Evolutionary conservation across 768 basidiomycete species (phyloP), one percentile per base, ranked within the genome.

Genomic region (Melanogaster broomeanus): DNA sequence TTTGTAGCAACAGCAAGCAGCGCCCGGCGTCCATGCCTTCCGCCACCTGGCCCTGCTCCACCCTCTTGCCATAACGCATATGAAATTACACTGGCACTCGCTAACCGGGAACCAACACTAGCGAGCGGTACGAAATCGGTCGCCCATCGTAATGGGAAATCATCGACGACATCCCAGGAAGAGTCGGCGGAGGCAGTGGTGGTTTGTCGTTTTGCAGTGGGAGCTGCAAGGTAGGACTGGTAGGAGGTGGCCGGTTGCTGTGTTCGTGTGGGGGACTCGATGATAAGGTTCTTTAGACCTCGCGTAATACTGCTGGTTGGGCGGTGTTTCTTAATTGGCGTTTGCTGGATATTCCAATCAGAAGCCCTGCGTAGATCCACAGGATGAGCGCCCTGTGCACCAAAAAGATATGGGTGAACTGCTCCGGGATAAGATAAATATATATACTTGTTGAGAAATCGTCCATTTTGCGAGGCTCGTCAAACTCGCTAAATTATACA

Each of bases 81-180:
- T 4, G 79, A 83, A 21, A 82, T 60, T 13, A 90, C 83, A 3
- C 82, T 79, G 2, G 76, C 59, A 50, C 77, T 80, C 24, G 75
- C 70, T 39, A 92, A 69, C 40, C 88, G 77, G 22, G 89, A 88
- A 3, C 86, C 82, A 22, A 78, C 67, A 2, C 79, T 69, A 5
- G 88, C 88, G n/a, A 93, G 77, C 0, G 88, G 84, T 2, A 90
- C 87, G 62, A 81, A 93, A 65, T 93, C 91, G 0, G 86, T 87
- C n/a, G 90, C 88, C 91, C 91, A 93, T 28, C 88, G 80, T 40
- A 92, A 61, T 2, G 89, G 87, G 9, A 88, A 70, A 42, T 81
- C 80, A 12, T 91, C 89, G 1, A 90, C 75, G 6, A 90, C 61
- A 64, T 92, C 90, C 90, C 89, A 86, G 27, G 72, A 74, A 12